These are phyloP conservation scores for Neoscytalidium dimidiatum DNA, from an alignment of 2,329 filamentous ascomycete species.

Conservation along the genomic window DNA sequence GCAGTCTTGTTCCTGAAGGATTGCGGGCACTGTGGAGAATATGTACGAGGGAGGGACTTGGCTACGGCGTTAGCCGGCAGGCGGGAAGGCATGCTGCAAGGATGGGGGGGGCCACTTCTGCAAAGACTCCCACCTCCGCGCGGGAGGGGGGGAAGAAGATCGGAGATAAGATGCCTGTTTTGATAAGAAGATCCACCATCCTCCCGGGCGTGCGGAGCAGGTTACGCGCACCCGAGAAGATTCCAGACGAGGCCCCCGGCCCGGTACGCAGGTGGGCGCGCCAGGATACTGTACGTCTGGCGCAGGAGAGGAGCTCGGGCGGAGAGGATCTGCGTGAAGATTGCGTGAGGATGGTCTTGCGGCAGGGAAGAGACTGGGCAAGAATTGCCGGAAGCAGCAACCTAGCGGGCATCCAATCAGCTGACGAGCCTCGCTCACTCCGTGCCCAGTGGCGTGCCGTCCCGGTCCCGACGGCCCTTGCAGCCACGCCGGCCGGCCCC, in stretches of 20 bases:
- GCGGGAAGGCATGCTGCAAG: neutral
- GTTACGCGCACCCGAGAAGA: neutral
- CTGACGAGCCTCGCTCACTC: too few relatives aligned
- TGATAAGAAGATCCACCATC: neutral
- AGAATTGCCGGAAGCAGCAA: neutral
- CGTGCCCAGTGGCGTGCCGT: too few relatives aligned
- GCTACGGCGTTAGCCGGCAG: neutral
- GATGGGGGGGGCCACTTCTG: neutral
- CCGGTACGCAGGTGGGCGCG: neutral
- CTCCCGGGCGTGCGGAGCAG: neutral
- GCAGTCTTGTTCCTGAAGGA: too few relatives aligned
- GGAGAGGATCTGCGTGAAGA: neutral
- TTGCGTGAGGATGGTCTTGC: too few relatives aligned
- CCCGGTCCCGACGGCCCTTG: constrained; percentile 9
- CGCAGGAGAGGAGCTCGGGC: too few relatives aligned
- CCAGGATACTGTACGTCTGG: neutral
- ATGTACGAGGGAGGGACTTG: neutral
- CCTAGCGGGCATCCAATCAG: neutral
- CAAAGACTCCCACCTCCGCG: neutral
- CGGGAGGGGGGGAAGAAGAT: neutral
- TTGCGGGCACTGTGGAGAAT: too few relatives aligned
- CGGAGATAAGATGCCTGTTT: constrained; percentile 5
- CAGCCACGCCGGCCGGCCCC: constrained; percentile 2
- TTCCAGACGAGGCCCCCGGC: neutral
- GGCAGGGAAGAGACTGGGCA: neutral